Evolutionary conservation across 2,329 filamentous ascomycete genomes (phyloP).

Genomic region (Penicillium sumatraense): DNA sequence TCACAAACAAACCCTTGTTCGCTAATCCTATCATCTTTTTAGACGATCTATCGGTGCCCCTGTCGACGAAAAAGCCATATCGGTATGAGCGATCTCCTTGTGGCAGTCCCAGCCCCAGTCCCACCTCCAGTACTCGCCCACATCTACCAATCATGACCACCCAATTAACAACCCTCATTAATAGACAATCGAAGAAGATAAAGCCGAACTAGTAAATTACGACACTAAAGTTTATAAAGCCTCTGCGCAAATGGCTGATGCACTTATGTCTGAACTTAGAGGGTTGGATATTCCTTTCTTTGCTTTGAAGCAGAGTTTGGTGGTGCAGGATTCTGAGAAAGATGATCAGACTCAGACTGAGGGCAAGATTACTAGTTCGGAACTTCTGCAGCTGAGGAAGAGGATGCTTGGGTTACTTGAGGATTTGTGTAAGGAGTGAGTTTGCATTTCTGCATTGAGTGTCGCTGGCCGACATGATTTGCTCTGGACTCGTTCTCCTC

Average conservation of each 20-base stretch:
- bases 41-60: slow-evolving; percentile 54
- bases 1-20: too few relatives aligned
- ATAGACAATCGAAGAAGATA: slow-evolving; percentile 54
- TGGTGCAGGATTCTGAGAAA: slow-evolving; percentile 13
- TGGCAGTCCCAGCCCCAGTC: too few relatives aligned
- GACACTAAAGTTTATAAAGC: slow-evolving; percentile 67
- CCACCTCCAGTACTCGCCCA: too few relatives aligned
- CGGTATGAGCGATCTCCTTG: slow-evolving; percentile 27
- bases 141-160: not conserved
- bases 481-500: too few relatives aligned
- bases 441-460: too few relatives aligned
- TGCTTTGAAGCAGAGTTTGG: slow-evolving; percentile 39
- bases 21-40: not conserved
- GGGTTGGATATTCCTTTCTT: slow-evolving; percentile 66
- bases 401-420: slow-evolving; percentile 57
- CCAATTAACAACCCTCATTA: not conserved
- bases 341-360: too few relatives aligned
- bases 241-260: slow-evolving; percentile 62
- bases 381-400: slow-evolving; percentile 51
- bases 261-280: slow-evolving; percentile 61
- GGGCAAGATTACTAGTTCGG: slow-evolving; percentile 48
- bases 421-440: slow-evolving; percentile 52
- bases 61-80: slow-evolving; percentile 36
- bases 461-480: not conserved
- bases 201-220: slow-evolving; percentile 61